Base-by-base conservation (phyloP, 371 early-diverging fungal genomes). In the Syncephalastrum sp. region DNA sequence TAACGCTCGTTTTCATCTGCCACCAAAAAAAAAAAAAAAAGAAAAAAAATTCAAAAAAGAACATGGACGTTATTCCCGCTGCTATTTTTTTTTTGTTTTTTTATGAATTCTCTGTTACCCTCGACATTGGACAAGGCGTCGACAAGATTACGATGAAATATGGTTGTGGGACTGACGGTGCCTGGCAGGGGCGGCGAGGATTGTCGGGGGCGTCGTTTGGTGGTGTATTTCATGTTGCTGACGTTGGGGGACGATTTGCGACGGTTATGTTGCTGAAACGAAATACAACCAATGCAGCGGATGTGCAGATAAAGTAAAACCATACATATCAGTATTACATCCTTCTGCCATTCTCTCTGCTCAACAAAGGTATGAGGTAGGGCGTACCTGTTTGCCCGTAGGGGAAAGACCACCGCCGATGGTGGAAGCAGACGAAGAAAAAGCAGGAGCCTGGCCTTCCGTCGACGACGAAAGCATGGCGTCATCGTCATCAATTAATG, bases 71-170 rank as follows among this genome's bases (percentile, higher is more conserved):
- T 21, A 21, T 21, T 21, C 21, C 21, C 21, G 21, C 21, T 47
- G 46, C 44, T 50, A n/a, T n/a, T 25, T 45, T 51, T n/a, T 51
- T 38, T n/a, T 50, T n/a, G 16, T 45, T 51, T n/a, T 51, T 38
- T n/a, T 50, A 3, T 3, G 14, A 48, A 27, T 50, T 45, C 24
- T 50, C 60, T n/a, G 3, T 21, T 21, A 69, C 69, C 74, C 52
- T 77, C 74, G 29, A 70, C 79, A 53, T 74, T 78, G 3, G 72
- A 74, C 15, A 78, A 71, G 16, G 79, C 79, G 42, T 78, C 79
- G n/a, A 74, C 69, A 3, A 78, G 46, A 49, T 74, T 74, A 15
- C 73, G 68, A 65, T 78, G 79, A 49, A 78, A 78, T 19, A 72
- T 68, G 65, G 74, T 75, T 8, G 79, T 60, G 24, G 79, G 75